Percentiles rank a stretch among this genome's conserved stretches.
Evolutionary conservation across 2,329 filamentous ascomycete genomes (phyloP).

Genomic region (Arthrinium phaeospermum): DNA sequence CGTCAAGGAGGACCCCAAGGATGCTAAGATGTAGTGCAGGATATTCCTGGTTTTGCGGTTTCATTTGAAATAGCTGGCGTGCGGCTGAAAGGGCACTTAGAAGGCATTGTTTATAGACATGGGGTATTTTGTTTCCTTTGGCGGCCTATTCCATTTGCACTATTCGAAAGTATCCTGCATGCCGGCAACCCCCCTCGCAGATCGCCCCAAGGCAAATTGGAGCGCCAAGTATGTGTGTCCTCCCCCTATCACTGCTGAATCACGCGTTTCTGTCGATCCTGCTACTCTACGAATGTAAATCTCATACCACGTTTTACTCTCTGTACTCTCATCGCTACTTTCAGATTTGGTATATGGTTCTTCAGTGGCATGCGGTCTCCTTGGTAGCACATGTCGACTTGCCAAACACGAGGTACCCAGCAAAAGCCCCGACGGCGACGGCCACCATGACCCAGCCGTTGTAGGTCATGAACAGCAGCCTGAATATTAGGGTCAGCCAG

Average conservation of each 20-base stretch:
- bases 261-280: no score
- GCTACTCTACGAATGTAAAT: background rate
- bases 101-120: background rate
- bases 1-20: constrained; percentile 43
- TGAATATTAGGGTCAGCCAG: constrained; percentile 43
- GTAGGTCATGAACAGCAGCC: constrained; percentile 99
- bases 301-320: background rate
- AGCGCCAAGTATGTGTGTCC: background rate
- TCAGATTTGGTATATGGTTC: background rate
- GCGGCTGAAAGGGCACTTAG: background rate
- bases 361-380: constrained; percentile 88
- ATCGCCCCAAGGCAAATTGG: background rate
- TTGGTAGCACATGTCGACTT: constrained; percentile 74
- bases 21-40: constrained; percentile 46
- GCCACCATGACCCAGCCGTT: constrained; percentile 98
- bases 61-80: background rate
- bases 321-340: background rate
- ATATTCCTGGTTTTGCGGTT: background rate
- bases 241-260: background rate
- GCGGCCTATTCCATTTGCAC: background rate
- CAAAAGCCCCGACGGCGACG: constrained; percentile 84
- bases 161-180: background rate
- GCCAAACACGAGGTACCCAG: constrained; percentile 86
- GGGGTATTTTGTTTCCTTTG: background rate
- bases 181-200: background rate